These are phyloP conservation scores for Linum lewisii DNA, from an alignment of 345 rosid genomes.

Conservation along the genomic window DNA sequence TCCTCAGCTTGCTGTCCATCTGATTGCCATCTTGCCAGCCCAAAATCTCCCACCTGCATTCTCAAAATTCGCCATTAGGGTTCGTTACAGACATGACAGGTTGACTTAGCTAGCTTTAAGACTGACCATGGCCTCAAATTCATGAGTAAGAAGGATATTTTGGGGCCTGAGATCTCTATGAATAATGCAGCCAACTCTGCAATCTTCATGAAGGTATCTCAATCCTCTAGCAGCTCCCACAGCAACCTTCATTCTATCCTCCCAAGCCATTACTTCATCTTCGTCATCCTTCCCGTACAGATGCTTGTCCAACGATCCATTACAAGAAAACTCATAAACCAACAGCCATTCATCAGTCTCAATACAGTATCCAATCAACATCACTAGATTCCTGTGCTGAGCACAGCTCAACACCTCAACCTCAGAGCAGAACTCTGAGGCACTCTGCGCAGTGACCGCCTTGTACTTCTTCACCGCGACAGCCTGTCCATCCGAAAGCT, in stretches of 20 bases:
- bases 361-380: conserved; percentile 53
- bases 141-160: conserved; percentile 62
- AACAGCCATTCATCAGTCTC: conserved; percentile 44
- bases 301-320: conserved; percentile 55
- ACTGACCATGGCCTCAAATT: conserved; percentile 49
- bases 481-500: conserved; percentile 40
- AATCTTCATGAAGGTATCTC: conserved; percentile 65
- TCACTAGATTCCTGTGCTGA: conserved; percentile 58
- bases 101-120: not conserved
- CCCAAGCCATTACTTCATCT: conserved; percentile 34
- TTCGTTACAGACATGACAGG: too few relatives aligned
- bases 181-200: conserved; percentile 61
- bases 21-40: conserved; percentile 57
- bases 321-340: conserved; percentile 56
- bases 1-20: conserved; percentile 50
- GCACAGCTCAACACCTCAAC: conserved; percentile 60
- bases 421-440: conserved; percentile 53
- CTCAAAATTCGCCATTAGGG: too few relatives aligned
- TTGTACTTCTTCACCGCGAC: conserved; percentile 55
- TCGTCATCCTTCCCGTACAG: conserved; percentile 36
- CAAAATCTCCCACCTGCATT: conserved; percentile 62
- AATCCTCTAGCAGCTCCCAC: conserved; percentile 65
- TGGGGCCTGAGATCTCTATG: conserved; percentile 62
- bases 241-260: conserved; percentile 41
- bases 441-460: conserved; percentile 39